Evolutionary conservation across 2,329 filamentous ascomycete species (phyloP).

Genomic region (Epichloe festucae): DNA sequence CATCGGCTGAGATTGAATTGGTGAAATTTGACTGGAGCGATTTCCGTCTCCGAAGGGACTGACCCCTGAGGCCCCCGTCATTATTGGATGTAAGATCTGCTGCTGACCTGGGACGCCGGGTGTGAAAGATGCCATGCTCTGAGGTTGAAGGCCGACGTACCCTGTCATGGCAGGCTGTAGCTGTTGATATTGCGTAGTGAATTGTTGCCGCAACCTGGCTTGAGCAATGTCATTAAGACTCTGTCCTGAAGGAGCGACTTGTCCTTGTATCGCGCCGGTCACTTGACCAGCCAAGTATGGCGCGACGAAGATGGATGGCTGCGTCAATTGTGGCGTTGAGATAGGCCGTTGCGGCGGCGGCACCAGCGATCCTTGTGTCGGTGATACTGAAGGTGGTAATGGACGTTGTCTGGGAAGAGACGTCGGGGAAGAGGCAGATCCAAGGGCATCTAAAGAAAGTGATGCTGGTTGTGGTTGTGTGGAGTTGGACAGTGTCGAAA

Average conservation of each 20-base stretch:
- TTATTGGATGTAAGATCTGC: slow-evolving; percentile 35
- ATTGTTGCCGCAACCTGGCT: slow-evolving; percentile 50
- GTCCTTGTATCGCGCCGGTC: slow-evolving; percentile 54
- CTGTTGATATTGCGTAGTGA: slow-evolving; percentile 33
- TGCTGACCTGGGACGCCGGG: slow-evolving; percentile 15
- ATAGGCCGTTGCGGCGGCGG: slow-evolving; percentile 61
- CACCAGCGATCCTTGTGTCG: slow-evolving; percentile 50
- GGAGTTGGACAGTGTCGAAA: slow-evolving; percentile 31
- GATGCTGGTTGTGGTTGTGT: slow-evolving; percentile 17
- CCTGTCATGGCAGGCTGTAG: slow-evolving; percentile 27
- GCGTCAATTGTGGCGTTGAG: slow-evolving; percentile 75
- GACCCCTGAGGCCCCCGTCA: slow-evolving; percentile 30
- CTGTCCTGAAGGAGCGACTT: slow-evolving; percentile 60
- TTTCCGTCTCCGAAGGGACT: slow-evolving; percentile 27
- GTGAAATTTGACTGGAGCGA: slow-evolving; percentile 27
- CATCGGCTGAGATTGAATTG: slow-evolving; percentile 50
- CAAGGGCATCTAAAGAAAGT: slow-evolving; percentile 1
- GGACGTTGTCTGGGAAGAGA: slow-evolving; percentile 50
- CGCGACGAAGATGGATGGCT: slow-evolving; percentile 58
- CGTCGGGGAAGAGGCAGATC: slow-evolving; percentile 13
- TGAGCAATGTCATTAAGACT: slow-evolving; percentile 63
- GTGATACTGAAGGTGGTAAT: slow-evolving; percentile 49
- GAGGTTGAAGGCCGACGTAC: slow-evolving; percentile 21
- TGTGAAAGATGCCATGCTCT: slow-evolving; percentile 26
- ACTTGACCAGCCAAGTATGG: slow-evolving; percentile 72